Evolutionary conservation across 805 yeast genomes (phyloP), one percentile per base, ranked within the genome.

Genomic region (Isabelozyma heimii): DNA sequence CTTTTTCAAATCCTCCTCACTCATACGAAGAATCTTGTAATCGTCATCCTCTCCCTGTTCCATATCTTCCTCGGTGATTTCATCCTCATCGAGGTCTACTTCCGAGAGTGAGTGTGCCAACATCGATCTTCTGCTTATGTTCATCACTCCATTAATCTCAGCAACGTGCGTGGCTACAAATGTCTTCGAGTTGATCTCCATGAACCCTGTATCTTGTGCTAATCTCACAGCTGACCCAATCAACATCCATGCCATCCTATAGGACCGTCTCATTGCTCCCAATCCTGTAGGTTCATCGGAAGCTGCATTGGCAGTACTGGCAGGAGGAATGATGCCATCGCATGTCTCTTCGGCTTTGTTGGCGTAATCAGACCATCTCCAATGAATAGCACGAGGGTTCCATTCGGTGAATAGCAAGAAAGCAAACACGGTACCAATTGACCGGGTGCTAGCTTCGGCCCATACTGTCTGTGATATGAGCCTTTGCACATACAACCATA

Each of bases 301-400:
- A 8, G 38, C 13, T 5, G 43, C 37, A 37, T 49, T 35, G 5
- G 45, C 15, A 9, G 15, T 15, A 16, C 40, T 37, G 17, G 15
- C 9, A 15, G 40, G 30, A 26, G 24, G 45, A 46, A 16, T 46
- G 45, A 35, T 46, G 46, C 16, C 38, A 14, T 50, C 53, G 40
- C 43, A 48, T n/a, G 37, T 50, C 48, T 77, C 83, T 8, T 79
- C 84, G 0, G 80, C 75, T 44, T 70, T 66, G 57, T 86, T 85
- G 1, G 92, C 96, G 67, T 89, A 88, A 66, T 91, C 96, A 0
- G 83, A 69, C 88, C 92, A 82, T 54, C 90, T 71, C 85, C 91
- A 86, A 65, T 91, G 97, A 51, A 91, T 90, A 3, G 97, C 96
- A 47, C 97, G 73, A 3, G 97, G 97, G 57, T 91, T 90, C 98